Base-by-base conservation (phyloP, 2,329 filamentous ascomycete species). In the Diaporthe ampelina region DNA sequence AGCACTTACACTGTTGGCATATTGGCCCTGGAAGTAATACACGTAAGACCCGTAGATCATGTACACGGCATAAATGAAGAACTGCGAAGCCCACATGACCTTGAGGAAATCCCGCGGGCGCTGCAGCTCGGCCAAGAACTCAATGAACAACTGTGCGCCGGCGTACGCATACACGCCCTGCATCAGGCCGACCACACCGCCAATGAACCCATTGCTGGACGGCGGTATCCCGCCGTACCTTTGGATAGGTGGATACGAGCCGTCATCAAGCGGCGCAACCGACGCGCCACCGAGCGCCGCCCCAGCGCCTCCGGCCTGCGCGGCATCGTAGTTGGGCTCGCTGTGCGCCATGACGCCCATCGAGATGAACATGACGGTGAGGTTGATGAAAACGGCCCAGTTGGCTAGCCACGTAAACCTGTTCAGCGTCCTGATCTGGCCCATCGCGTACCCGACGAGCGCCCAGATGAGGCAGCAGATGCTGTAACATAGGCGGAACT, bases 111-210 rank as follows among this genome's bases (percentile, higher is more conserved):
- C 84, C 74, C 79, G 79, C 1, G 84, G 84, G n/a, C 82, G 80
- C 56, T 81, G 81, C 82, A 86, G 83, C 79, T 86, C 84, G 26
- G 88, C 85, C 81, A 91, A 84, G 75, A 91, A 87, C 71, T 89
- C 88, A 43, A 86, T 84, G 78, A 90, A 91, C 8, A 91, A 81
- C 78, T 88, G 86, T 0, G 88, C 87, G 3, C 89, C 89, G 17
- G 88, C 88, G 75, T 90, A 91, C 0, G 88, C 86, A 67, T 87
- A 89, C 6, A 91, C 88, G 3, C 84, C 86, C 57, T 88, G 85
- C 79, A 88, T 86, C 35, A 88, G 79, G 24, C 87, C 87, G 50
- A 86, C 86, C 69, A 89, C 79, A 5, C 84, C 83, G 37, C 82
- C 85, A 17, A 81, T 78, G 59, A 89, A 84, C 6, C 84, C 83